Conservation (phyloP, 306 rosid species). For the Cucurbita argyrosperma region DNA sequence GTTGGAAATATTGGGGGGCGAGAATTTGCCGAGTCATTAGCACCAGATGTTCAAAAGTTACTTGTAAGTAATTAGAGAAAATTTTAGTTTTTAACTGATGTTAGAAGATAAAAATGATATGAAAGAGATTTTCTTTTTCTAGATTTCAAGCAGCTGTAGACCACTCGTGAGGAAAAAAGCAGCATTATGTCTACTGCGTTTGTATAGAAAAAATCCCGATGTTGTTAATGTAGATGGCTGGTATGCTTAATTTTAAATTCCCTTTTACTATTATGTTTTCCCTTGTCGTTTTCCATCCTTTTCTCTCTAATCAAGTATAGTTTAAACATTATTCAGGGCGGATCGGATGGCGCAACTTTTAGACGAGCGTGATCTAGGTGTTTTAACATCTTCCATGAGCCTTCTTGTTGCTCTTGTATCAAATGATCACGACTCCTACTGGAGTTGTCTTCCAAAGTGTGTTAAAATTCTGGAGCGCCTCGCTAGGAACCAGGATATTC, state of each 20-base stretch:
- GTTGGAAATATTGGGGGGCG: constrained; percentile 99
- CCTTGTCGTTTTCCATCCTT: not conserved
- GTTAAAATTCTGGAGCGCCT: constrained; percentile 88
- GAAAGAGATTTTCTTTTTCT: constrained; percentile 19
- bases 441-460: constrained; percentile 97
- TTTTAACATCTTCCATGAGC: constrained; percentile 95
- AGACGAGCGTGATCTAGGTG: constrained; percentile 98
- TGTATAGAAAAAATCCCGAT: constrained; percentile 97
- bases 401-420: constrained; percentile 95
- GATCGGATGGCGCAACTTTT: constrained; percentile 98
- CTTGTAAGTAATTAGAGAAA: constrained; percentile 46
- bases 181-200: constrained; percentile 84
- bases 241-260: constrained; percentile 35
- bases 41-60: constrained; percentile 93
- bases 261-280: constrained; percentile 7
- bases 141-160: constrained; percentile 98
- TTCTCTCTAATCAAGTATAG: constrained; percentile 8
- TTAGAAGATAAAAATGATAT: constrained; percentile 15
- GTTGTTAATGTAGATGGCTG: constrained; percentile 98
- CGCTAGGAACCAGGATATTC: constrained; percentile 95
- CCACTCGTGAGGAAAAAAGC: constrained; percentile 98
- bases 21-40: constrained; percentile 95
- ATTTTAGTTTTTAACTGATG: not conserved
- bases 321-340: constrained; percentile 46
- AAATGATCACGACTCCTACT: constrained; percentile 75